Evolutionary conservation across 2,329 filamentous ascomycete species (phyloP), one percentile per base, ranked within the genome.

Genomic region (Fusarium graminum): DNA sequence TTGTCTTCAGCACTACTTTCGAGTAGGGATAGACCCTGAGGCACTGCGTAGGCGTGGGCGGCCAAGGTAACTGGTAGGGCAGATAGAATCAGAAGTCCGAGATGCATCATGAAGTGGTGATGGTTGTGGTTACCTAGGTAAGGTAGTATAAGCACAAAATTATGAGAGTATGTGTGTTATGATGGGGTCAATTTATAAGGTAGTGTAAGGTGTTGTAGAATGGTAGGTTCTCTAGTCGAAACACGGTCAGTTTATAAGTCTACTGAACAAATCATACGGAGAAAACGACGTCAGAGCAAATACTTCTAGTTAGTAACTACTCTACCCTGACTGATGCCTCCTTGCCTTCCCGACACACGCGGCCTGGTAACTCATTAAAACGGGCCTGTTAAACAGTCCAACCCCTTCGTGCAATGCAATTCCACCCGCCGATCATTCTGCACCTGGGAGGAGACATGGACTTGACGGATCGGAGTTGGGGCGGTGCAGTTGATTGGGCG

Each of bases 31-130:
- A 78, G 64, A 16, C 52, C 61, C 10, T 68, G 53, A 17, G 75
- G 73, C 16, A 74, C 65, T 9, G 61, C 44, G 63, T 78, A 78
- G 28, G 70, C 65, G 36, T 72, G 64, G 12, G 62, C 55, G 6
- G 71, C 70, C 49, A 65, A 65, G 13, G 59, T 68, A 2, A 62
- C 51, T 12, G 74, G 68, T 42, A 75, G 42, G 32, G 65, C 55
- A 34, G 71, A 68, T 10, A 74, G 52, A 42, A 72, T 51, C 43
- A 74, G 12, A 28, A 63, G 57, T 26, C 43, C 45, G 42, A 62
- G 42, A 40, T 65, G 61, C 71, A 73, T 73, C 9, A 38, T 62
- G 51, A 46, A 13, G 59, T 55, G 63, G 19, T 28, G 8, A 22
- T 22, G 22, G 22, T 22, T 4, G 22, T 22, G 22, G 22, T 22